These are phyloP conservation scores for Aphanomyces euteiches DNA, from an alignment of 352 stramenopile species.

Conservation along the genomic window DNA sequence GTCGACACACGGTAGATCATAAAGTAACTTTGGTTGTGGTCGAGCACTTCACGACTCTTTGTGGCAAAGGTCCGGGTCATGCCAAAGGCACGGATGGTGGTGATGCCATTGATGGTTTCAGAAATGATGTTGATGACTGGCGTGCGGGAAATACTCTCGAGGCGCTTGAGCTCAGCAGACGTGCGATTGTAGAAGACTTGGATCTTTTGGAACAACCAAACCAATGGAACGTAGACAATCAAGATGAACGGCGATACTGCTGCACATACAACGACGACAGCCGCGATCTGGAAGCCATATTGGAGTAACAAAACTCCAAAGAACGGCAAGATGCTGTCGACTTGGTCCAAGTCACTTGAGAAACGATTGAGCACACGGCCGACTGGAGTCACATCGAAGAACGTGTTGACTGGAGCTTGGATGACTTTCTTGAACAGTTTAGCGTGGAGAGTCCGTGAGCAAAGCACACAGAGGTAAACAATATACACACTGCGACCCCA, in stretches of 20 bases:
- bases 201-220: conserved; percentile 45
- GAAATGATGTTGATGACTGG: conserved; percentile 84
- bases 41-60: conserved; percentile 45
- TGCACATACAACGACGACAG: background rate
- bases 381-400: conserved; percentile 82
- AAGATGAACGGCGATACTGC: conserved; percentile 27
- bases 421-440: conserved; percentile 38
- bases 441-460: too few relatives aligned
- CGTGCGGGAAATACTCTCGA: conserved; percentile 60
- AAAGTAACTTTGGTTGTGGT: conserved; percentile 83
- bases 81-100: conserved; percentile 44
- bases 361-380: conserved; percentile 77
- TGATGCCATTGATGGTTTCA: conserved; percentile 41
- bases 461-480: too few relatives aligned
- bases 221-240: conserved; percentile 55
- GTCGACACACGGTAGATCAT: conserved; percentile 90
- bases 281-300: conserved; percentile 46
- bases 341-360: conserved; percentile 76
- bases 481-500: too few relatives aligned
- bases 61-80: conserved; percentile 38
- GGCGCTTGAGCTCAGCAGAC: conserved; percentile 60
- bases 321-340: conserved; percentile 68
- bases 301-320: conserved; percentile 72
- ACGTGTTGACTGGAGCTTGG: conserved; percentile 50
- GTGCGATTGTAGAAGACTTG: conserved; percentile 52